These are phyloP conservation scores for Phytophthora capsici DNA, from an alignment of 352 stramenopile species.

Conservation along the genomic window DNA sequence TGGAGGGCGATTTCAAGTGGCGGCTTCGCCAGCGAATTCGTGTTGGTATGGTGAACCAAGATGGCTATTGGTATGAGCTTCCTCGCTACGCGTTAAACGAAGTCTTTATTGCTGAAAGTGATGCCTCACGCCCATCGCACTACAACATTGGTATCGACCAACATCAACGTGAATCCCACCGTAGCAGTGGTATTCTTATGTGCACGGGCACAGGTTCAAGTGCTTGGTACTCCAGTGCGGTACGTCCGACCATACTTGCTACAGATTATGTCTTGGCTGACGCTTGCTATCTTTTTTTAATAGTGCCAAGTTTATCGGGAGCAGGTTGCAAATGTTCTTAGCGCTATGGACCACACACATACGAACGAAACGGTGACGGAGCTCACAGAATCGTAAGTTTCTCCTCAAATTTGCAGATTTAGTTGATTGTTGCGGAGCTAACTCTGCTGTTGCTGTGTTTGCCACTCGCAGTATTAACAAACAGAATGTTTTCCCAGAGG, in stretches of 20 bases:
- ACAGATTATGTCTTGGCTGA: neutral
- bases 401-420: neutral
- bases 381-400: conserved; percentile 79
- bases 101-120: conserved; percentile 90
- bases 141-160: conserved; percentile 92
- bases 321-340: conserved; percentile 84
- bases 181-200: conserved; percentile 89
- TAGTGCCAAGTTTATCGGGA: conserved; percentile 89
- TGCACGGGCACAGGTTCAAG: conserved; percentile 89
- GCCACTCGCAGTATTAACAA: conserved; percentile 78
- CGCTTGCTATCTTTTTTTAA: conserved; percentile 8
- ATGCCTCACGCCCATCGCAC: conserved; percentile 83
- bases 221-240: conserved; percentile 87
- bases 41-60: conserved; percentile 90
- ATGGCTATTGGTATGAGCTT: conserved; percentile 89
- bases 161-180: conserved; percentile 87
- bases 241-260: conserved; percentile 37
- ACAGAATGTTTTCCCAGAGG: conserved; percentile 82
- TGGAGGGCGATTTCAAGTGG: conserved; percentile 83
- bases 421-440: neutral
- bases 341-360: conserved; percentile 87
- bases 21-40: conserved; percentile 83
- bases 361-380: conserved; percentile 90
- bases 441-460: conserved; percentile 9
- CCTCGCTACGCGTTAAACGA: conserved; percentile 88